Percentiles rank a stretch among this genome's conserved stretches.
These are phyloP conservation scores for Cucurbita moschata DNA, from an alignment of 306 rosid genomes.

Conservation along the genomic window DNA sequence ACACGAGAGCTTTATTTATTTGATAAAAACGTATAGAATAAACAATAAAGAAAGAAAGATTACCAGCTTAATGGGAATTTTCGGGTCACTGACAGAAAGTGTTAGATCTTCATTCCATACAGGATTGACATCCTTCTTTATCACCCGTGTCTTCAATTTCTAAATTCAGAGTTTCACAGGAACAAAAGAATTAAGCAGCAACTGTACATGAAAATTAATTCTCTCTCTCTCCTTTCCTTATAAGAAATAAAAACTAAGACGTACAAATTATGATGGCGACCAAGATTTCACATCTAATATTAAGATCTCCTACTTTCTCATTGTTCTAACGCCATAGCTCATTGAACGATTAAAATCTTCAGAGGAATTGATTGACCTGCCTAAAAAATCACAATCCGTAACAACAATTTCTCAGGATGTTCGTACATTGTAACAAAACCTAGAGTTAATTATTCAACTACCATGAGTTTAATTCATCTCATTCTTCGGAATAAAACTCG, in stretches of 20 bases:
- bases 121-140: conserved; percentile 71
- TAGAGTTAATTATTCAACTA: background rate
- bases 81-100: conserved; percentile 46
- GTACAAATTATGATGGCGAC: background rate
- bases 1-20: background rate
- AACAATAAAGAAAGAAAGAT: background rate
- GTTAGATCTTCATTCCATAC: conserved; percentile 96
- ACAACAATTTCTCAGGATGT: background rate
- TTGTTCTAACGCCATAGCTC: background rate
- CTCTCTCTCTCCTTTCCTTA: background rate
- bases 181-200: background rate
- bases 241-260: background rate
- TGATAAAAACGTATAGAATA: background rate
- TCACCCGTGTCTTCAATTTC: conserved; percentile 77
- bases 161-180: conserved; percentile 13
- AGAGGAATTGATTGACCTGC: background rate
- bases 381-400: background rate
- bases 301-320: background rate
- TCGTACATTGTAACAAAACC: background rate
- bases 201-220: background rate
- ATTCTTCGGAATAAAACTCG: background rate
- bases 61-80: conserved; percentile 37
- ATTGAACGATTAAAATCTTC: background rate
- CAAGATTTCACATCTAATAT: background rate
- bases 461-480: background rate